Evolutionary conservation across 1,139 yeast species (phyloP).

Genomic region (Kodamaea suecica): DNA sequence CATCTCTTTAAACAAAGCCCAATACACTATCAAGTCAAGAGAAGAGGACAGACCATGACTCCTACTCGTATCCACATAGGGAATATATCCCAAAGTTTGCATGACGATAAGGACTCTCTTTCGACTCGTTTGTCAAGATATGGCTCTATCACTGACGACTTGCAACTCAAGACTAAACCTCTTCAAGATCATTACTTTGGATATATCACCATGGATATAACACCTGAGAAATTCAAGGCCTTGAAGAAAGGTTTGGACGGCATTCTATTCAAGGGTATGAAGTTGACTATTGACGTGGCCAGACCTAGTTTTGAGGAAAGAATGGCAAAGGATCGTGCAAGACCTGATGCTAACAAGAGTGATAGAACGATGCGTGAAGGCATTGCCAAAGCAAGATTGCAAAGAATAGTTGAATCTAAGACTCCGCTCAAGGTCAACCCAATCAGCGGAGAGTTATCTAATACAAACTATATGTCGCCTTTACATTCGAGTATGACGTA

Average conservation of each 20-base stretch:
- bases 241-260: slow-evolving; percentile 63
- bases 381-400: slow-evolving; percentile 40
- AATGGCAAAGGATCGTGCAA: slow-evolving; percentile 42
- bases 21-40: too few relatives aligned
- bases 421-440: slow-evolving; percentile 28
- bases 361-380: slow-evolving; percentile 29
- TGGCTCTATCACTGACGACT: slow-evolving; percentile 42
- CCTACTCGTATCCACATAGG: slow-evolving; percentile 61
- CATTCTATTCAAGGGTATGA: slow-evolving; percentile 70
- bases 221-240: slow-evolving; percentile 41
- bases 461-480: slow-evolving; percentile 13
- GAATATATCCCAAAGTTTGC: slow-evolving; percentile 54
- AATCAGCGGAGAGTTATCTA: slow-evolving; percentile 18
- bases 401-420: slow-evolving; percentile 41
- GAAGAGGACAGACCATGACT: not conserved
- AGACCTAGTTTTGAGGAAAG: slow-evolving; percentile 32
- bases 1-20: slow-evolving; percentile 1
- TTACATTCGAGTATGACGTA: slow-evolving; percentile 25
- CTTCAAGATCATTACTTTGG: slow-evolving; percentile 58
- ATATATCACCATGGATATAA: slow-evolving; percentile 57
- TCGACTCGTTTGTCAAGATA: slow-evolving; percentile 45
- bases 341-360: slow-evolving; percentile 34
- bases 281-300: slow-evolving; percentile 52
- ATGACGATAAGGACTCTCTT: slow-evolving; percentile 42
- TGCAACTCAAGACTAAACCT: slow-evolving; percentile 52